Conservation (phyloP, 495 filamentous ascomycete genomes). For the Neurospora tetraspora region DNA sequence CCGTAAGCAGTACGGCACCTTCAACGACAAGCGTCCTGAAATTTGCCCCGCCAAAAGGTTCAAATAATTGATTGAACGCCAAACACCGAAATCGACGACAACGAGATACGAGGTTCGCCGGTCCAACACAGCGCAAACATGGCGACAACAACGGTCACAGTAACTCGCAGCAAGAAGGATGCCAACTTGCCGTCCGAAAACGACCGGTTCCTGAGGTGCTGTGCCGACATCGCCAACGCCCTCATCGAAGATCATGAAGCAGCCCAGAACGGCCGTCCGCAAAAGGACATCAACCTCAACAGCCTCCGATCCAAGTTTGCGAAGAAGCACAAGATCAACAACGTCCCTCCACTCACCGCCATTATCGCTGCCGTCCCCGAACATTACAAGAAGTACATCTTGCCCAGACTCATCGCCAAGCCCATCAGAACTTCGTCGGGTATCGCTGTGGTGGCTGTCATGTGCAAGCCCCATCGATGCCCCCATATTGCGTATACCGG, state of each 20-base stretch:
- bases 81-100: background rate
- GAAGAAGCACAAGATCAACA: constrained; percentile 79
- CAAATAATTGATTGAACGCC: background rate
- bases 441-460: constrained; percentile 97
- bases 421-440: constrained; percentile 91
- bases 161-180: constrained; percentile 48
- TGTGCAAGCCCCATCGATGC: constrained; percentile 98
- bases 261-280: constrained; percentile 56
- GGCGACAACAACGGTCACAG: constrained; percentile 34
- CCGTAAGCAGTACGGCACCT: background rate
- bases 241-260: constrained; percentile 90
- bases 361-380: constrained; percentile 97
- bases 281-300: constrained; percentile 89
- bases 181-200: constrained; percentile 74
- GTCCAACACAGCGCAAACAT: constrained; percentile 13
- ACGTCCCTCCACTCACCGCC: constrained; percentile 82
- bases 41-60: background rate
- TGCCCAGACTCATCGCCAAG: constrained; percentile 91
- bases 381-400: constrained; percentile 98
- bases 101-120: background rate
- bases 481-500: constrained; percentile 96
- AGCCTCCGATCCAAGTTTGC: constrained; percentile 74
- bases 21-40: background rate
- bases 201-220: constrained; percentile 85
- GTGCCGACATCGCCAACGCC: constrained; percentile 86